Conservation (phyloP, 495 filamentous ascomycete genomes). For the Aspergillus asperescens region DNA sequence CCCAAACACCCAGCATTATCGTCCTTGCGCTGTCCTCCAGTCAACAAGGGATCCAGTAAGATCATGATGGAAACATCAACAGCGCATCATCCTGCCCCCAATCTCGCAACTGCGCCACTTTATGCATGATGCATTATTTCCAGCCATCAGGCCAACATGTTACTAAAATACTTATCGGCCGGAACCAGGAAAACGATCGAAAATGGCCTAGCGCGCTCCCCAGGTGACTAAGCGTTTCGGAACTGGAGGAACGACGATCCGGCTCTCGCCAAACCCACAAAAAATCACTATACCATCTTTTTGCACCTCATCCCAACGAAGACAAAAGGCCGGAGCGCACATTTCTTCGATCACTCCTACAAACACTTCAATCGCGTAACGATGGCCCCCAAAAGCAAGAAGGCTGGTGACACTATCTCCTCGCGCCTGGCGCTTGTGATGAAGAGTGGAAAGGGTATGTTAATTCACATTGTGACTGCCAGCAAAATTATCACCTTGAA, state of each 20-base stretch:
- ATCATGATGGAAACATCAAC: not conserved
- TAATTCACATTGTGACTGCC: not conserved
- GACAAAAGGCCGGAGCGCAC: constrained; percentile 39
- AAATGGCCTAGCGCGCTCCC: not conserved
- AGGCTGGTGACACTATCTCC: constrained; percentile 86
- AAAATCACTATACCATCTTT: constrained; percentile 16
- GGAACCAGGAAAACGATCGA: not conserved
- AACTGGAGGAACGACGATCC: constrained; percentile 15
- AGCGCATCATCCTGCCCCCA: constrained; percentile 3
- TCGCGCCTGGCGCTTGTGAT: constrained; percentile 87
- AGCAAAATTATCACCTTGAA: not conserved
- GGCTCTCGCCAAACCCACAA: constrained; percentile 26
- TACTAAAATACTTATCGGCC: not conserved
- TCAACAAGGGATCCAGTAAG: not conserved
- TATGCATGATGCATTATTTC: not conserved
- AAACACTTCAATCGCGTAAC: constrained; percentile 41
- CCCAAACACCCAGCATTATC: not conserved
- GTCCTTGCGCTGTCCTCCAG: constrained; percentile 5
- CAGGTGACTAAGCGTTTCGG: constrained; percentile 12
- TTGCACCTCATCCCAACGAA: constrained; percentile 18
- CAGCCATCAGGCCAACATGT: not conserved
- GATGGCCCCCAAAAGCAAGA: constrained; percentile 96
- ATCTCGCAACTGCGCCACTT: not conserved
- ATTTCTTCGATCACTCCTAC: constrained; percentile 19
- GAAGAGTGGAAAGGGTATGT: constrained; percentile 84